Base-by-base conservation (phyloP, 192 early-diverging fungal genomes). In the Radiomyces spectabilis region DNA sequence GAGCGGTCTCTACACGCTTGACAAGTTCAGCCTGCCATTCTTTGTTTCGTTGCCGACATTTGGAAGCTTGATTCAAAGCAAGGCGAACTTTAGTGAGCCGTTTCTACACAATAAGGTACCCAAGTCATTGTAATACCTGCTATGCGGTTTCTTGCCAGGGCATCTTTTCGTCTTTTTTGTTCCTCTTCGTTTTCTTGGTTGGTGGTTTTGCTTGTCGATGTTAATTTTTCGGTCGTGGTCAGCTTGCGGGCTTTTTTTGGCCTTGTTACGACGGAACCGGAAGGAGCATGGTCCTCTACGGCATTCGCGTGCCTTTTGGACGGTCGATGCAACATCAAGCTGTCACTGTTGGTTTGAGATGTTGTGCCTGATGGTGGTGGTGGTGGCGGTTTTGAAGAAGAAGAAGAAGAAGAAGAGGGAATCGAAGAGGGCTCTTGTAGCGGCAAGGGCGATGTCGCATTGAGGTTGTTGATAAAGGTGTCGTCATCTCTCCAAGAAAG, bases 41-140 rank as follows among this genome's bases (percentile, higher is more conserved):
- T 48, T 80, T 80, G 64, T 80, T 80, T 57, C 77, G 75, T 61
- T 72, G 76, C 41, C 78, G 52, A 47, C 78, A 80, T 63, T 80
- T 80, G 6, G 67, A 71, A 7, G 78, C 78, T 79, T 34, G 6
- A 35, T 25, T 7, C 3, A 43, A 51, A 32, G 31, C 58, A 60
- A 27, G n/a, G 10, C 22, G 34, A 63, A 37, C 18, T 12, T 26
- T 29, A 22, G 19, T 15, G 50, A 4, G 18, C 2, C 15, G 21
- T 51, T 2, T 2, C 16, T 45, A n/a, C n/a, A n/a, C n/a, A n/a
- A n/a, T n/a, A n/a, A n/a, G n/a, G n/a, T n/a, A 21, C 6, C 19
- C 29, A 49, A 7, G 10, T 21, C 25, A 6, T 13, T 38, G 5
- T 50, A 75, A n/a, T n/a, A n/a, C 72, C 71, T 19, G 75, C 75